Evolutionary conservation across 1,139 yeast genomes (phyloP).

Genomic region (Kodamaea fungicola): DNA sequence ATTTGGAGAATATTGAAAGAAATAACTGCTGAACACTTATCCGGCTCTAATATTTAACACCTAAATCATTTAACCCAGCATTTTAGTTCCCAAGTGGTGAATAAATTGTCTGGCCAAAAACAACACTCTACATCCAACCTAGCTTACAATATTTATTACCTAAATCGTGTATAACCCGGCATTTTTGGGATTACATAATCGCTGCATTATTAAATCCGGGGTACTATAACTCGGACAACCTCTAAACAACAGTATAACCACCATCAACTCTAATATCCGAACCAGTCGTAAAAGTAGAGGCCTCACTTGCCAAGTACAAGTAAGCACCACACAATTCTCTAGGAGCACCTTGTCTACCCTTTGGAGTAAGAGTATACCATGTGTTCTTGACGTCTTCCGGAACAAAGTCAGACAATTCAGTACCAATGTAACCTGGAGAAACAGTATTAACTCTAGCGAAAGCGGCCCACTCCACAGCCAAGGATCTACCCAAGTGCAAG

Average conservation of each 20-base stretch:
- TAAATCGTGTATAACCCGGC: too few species aligned
- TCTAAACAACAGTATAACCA: slow-evolving; percentile 36
- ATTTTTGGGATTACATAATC: too few species aligned
- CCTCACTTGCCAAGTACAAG: slow-evolving; percentile 24
- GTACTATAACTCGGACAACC: too few species aligned
- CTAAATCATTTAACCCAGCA: too few species aligned
- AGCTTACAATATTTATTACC: too few species aligned
- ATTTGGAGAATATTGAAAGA: too few species aligned
- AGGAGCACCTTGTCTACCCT: slow-evolving; percentile 21
- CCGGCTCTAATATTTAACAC: too few species aligned
- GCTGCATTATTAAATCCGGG: too few species aligned
- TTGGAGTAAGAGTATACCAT: slow-evolving; percentile 20
- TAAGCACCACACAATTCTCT: slow-evolving; percentile 22
- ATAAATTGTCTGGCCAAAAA: too few species aligned
- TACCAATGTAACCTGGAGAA: slow-evolving; percentile 30
- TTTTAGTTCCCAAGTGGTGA: too few species aligned
- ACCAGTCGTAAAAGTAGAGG: slow-evolving; percentile 43
- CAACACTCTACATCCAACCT: too few species aligned
- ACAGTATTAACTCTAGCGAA: slow-evolving; percentile 32
- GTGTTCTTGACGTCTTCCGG: slow-evolving; percentile 17
- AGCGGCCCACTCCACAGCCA: slow-evolving; percentile 31
- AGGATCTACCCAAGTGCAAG: slow-evolving; percentile 28
- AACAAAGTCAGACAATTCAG: slow-evolving; percentile 21
- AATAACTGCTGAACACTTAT: too few species aligned
- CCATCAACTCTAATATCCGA: slow-evolving; percentile 47